These are phyloP conservation scores for Zanthoxylum bungeanum DNA, from an alignment of 345 rosid genomes.

Conservation along the genomic window DNA sequence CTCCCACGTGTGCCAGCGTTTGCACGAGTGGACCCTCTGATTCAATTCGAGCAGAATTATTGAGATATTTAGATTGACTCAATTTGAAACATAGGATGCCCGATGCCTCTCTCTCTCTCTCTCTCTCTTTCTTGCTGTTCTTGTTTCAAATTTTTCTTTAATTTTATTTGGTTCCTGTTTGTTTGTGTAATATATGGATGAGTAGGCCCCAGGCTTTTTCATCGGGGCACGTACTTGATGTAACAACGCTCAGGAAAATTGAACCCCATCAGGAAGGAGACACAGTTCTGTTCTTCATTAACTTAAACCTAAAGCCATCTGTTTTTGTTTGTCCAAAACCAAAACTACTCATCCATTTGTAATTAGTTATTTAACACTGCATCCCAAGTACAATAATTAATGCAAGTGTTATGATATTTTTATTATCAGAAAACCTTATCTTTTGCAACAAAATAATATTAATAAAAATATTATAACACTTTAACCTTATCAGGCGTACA, in stretches of 20 bases:
- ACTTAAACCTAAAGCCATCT: background rate
- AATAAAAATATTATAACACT: too few species aligned
- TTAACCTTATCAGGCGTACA: too few species aligned
- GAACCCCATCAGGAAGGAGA: background rate
- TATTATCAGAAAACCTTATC: too few species aligned
- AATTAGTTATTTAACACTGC: background rate
- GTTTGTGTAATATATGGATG: background rate
- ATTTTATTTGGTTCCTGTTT: too few species aligned
- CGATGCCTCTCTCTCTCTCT: background rate
- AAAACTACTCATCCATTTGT: too few species aligned
- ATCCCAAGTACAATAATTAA: background rate
- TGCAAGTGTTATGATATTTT: background rate
- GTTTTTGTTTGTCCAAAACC: background rate
- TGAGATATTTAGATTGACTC: background rate
- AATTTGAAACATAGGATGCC: conserved; percentile 21
- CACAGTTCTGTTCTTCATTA: background rate
- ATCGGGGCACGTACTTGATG: background rate
- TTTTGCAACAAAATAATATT: too few species aligned
- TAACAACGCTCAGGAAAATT: background rate
- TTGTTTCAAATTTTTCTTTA: background rate
- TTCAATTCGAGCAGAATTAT: conserved; percentile 10
- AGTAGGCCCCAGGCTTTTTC: background rate
- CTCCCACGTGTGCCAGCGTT: conserved; percentile 23
- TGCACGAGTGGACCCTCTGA: conserved; percentile 22
- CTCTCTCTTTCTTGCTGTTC: too few species aligned